Evolutionary conservation across 2,329 filamentous ascomycete species (phyloP).

Genomic region (Colletotrichum incanum): DNA sequence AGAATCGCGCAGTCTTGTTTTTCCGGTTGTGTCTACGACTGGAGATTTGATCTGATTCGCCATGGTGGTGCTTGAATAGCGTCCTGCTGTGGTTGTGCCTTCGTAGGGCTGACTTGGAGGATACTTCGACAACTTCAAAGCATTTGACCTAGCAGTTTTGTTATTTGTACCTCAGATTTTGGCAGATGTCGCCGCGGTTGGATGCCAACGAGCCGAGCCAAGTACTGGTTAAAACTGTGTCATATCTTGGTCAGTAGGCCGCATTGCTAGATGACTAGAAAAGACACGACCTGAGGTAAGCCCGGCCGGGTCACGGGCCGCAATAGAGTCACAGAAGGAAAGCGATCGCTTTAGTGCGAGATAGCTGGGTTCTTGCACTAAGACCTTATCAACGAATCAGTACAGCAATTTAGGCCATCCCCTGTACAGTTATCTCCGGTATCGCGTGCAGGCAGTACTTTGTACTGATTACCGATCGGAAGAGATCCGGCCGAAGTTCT

Average conservation of each 20-base stretch:
- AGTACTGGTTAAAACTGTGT: no score
- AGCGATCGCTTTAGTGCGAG: neutral
- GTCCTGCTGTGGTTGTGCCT: no score
- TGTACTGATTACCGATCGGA: neutral
- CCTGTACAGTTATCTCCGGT: conserved; percentile 12
- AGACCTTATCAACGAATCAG: neutral
- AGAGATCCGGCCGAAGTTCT: conserved; percentile 18
- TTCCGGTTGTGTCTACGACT: conserved; percentile 49
- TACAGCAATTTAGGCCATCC: no score
- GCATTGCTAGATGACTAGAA: no score
- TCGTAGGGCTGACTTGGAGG: neutral
- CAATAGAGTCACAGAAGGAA: no score
- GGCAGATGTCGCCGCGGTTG: no score
- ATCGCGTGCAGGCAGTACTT: neutral
- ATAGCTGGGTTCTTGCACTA: neutral
- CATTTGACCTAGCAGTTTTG: no score
- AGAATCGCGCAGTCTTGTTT: conserved; percentile 49
- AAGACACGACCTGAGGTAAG: conserved; percentile 2
- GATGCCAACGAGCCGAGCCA: no score
- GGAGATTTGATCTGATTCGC: conserved; percentile 42
- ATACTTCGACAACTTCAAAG: no score
- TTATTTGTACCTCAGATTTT: no score
- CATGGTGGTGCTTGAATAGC: conserved; percentile 22
- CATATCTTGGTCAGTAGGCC: no score
- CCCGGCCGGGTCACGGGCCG: conserved; percentile 20